Evolutionary conservation across 176 grass and related monocot species (phyloP).

Genomic region (Oryza nivara): DNA sequence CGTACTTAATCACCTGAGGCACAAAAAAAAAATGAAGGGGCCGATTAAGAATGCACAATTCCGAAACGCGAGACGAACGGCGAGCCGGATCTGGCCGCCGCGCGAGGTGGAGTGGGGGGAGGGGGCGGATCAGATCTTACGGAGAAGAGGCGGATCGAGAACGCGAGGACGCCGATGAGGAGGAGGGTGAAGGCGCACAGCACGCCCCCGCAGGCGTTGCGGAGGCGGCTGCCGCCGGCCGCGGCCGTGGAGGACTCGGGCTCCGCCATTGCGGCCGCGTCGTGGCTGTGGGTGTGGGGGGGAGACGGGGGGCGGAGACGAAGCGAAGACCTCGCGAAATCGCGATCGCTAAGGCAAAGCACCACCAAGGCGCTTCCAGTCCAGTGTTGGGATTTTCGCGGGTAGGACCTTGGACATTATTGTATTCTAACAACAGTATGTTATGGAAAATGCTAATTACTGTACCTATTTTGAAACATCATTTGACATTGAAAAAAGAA

Average conservation of each 20-base stretch:
- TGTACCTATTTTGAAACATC: too few relatives aligned
- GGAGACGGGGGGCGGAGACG: slow-evolving; percentile 29
- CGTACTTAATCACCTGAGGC: slow-evolving; percentile 94
- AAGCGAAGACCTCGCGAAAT: slow-evolving; percentile 49
- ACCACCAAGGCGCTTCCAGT: not conserved
- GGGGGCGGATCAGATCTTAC: slow-evolving; percentile 58
- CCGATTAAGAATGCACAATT: not conserved
- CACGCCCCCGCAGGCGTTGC: slow-evolving; percentile 89
- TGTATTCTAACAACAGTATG: not conserved
- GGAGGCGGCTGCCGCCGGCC: slow-evolving; percentile 49
- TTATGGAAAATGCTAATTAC: too few relatives aligned
- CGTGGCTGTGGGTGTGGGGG: not conserved
- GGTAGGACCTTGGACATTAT: not conserved
- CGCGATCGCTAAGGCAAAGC: slow-evolving; percentile 26
- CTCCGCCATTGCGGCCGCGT: slow-evolving; percentile 71
- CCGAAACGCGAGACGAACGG: not conserved
- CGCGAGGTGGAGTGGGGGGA: not conserved
- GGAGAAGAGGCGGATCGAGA: slow-evolving; percentile 99
- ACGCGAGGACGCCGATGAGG: slow-evolving; percentile 91
- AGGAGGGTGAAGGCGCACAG: slow-evolving; percentile 83
- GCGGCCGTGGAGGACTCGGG: slow-evolving; percentile 34
- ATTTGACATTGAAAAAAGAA: too few relatives aligned
- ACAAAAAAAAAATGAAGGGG: not conserved
- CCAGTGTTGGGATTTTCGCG: not conserved
- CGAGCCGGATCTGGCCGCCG: slow-evolving; percentile 34